Percentiles rank a stretch among this genome's conserved stretches.
Conservation (phyloP, 2,329 filamentous ascomycete species). For the Scopulariopsis brevicaulis region DNA sequence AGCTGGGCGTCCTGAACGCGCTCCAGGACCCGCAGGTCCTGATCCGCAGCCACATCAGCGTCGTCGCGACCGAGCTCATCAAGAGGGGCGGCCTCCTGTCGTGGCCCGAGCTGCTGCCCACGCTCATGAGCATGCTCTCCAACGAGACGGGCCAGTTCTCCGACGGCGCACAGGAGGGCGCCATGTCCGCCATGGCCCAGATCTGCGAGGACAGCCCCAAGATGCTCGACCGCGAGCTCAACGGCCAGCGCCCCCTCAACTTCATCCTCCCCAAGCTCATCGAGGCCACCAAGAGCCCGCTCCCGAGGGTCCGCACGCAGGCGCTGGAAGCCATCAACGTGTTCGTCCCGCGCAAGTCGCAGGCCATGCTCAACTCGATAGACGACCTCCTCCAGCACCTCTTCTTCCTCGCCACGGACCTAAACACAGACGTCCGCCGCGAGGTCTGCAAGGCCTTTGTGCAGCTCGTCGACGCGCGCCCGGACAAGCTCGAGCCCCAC, state of each 20-base stretch:
- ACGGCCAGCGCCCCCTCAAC: conserved; percentile 77
- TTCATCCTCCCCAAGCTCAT: conserved; percentile 86
- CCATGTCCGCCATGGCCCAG: conserved; percentile 85
- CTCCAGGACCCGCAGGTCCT: conserved; percentile 73
- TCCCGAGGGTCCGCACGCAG: conserved; percentile 66
- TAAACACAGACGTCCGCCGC: conserved; percentile 70
- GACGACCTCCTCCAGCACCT: conserved; percentile 74
- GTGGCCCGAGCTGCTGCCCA: conserved; percentile 84
- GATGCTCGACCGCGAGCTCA: conserved; percentile 75
- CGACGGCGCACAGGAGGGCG: conserved; percentile 73
- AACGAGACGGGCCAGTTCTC: conserved; percentile 60
- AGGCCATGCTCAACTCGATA: conserved; percentile 69
- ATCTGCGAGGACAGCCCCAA: conserved; percentile 95
- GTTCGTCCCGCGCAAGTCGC: conserved; percentile 76
- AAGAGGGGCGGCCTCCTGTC: conserved; percentile 72
- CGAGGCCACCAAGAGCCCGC: conserved; percentile 67
- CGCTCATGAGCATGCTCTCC: conserved; percentile 66
- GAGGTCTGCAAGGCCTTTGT: conserved; percentile 93
- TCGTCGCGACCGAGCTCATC: conserved; percentile 87
- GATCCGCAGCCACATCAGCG: conserved; percentile 83
- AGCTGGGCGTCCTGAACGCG: conserved; percentile 63
- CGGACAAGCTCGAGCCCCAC: conserved; percentile 83
- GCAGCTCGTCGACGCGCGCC: conserved; percentile 78
- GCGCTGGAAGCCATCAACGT: conserved; percentile 82
- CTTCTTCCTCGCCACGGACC: conserved; percentile 69